Evolutionary conservation across 495 filamentous ascomycete species (phyloP), one percentile per base, ranked within the genome.

Genomic region (Hamigera avellanea): DNA sequence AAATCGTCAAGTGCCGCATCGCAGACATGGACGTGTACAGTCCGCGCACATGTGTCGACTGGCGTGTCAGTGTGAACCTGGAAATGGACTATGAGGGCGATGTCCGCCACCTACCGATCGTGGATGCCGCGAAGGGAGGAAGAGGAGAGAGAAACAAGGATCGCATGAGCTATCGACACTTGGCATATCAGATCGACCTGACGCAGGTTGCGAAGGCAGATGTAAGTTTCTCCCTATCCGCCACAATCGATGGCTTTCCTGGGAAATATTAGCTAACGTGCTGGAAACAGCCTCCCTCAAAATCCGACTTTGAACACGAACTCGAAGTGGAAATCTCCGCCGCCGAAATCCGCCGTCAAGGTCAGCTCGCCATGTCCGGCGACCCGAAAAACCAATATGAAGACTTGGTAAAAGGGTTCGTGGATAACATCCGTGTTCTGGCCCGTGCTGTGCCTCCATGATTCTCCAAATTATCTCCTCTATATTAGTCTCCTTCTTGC

Each of bases 1-100:
- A 83, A 53, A 95, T 96, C 31, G 72, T 96, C 51, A 96, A 96
- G 66, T 76, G 73, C 15, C 73, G 85, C 19, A 59, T 96, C n/a
- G 80, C 80, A 21, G 85, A 96, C 55, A 54, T 91, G 6, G 79
- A 88, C 42, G 68, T 95, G 8, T 78, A 76, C 57, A 79, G 81
- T 40, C 86, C 89, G 1, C 57, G 64, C 23, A 72, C 67, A 10
- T 66, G 69, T 3, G 76, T 94, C 29, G 89, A 95, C 54, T 93
- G 81, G 64, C 78, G 89, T 14, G 76, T 96, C 42, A 88, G 83
- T 44, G 73, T 95, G 45, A 94, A 88, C 47, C 66, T 95, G 5
- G 89, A 96, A 72, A 86, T 86, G 75, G 73, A 76, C 32, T 89
- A 78, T 59, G 70, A 78, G n/a, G 82, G 85, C 23, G 67, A 83